Base-by-base conservation (phyloP, 2,329 filamentous ascomycete genomes). In the Chaetomiaceae sp. region DNA sequence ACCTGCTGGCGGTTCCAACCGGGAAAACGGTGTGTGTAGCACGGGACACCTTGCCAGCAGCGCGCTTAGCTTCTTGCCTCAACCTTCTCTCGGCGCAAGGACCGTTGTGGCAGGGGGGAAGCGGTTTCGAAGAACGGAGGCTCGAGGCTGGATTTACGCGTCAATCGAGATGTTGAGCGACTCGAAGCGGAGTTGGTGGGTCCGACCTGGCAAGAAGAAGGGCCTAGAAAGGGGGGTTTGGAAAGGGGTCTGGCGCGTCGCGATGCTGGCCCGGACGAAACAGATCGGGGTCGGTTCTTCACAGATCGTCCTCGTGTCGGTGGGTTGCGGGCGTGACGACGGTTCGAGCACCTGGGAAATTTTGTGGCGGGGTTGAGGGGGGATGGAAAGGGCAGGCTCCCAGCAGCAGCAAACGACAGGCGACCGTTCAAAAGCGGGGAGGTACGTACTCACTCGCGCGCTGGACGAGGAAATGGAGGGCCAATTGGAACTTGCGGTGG, bases 301-400 rank as follows among this genome's bases (percentile, higher is more conserved):
- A 18, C 26, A 36, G 33, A 26, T 24, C 15, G 34, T n/a, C 18
- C 19, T 37, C 19, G 14, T 6, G 11, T 18, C 32, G 27, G 36
- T 38, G 45, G 33, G 27, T 26, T 14, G 29, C 35, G 29, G 17
- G 15, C n/a, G 37, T 29, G 26, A 22, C 24, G 36, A 40, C 12
- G 35, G 30, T n/a, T 45, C 41, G 44, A 33, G 41, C n/a, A n/a
- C n/a, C n/a, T 38, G 43, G 24, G 43, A 48, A 52, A 50, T 39
- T 52, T 52, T 48, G 39, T 38, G 39, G 47, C 50, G 50, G 47
- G 46, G 47, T 47, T 22, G 20, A 47, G 26, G 24, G 38, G 41
- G 41, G 22, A 29, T 9, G 17, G n/a, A 24, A 26, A 7, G 27
- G 29, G 7, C 9, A 14, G 12, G 29, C 14, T 32, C 29, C 14